Conservation (phyloP, 2,329 filamentous ascomycete species). For the Botrytis pseudocinerea region DNA sequence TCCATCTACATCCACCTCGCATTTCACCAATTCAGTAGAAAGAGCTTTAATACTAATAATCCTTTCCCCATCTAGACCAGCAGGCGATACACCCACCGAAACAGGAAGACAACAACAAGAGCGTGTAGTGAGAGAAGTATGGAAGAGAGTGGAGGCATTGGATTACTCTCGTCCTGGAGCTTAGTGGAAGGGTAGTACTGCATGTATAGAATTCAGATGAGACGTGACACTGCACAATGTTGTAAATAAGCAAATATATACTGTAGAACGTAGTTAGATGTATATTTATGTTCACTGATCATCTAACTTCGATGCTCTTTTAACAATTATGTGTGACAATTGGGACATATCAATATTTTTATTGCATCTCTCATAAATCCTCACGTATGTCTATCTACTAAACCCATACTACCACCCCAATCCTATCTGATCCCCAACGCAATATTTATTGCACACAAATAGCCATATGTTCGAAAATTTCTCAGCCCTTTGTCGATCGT, state of each 20-base stretch:
- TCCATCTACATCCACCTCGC: too few species aligned
- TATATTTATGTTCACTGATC: background rate
- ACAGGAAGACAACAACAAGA: constrained; percentile 68
- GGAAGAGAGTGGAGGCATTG: constrained; percentile 65
- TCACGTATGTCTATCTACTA: background rate
- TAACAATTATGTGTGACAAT: background rate
- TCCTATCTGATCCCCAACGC: background rate
- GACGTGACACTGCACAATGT: background rate
- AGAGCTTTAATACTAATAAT: background rate
- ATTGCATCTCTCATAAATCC: background rate
- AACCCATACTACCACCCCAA: background rate
- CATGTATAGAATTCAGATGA: background rate
- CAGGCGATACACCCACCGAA: constrained; percentile 60
- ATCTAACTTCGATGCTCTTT: background rate
- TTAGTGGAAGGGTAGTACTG: background rate
- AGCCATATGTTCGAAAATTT: constrained; percentile 40
- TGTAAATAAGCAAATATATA: background rate
- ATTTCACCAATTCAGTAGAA: background rate
- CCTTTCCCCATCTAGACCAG: constrained; percentile 45
- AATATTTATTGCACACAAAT: background rate
- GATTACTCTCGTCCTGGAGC: constrained; percentile 67
- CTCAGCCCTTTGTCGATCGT: constrained; percentile 41
- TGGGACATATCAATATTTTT: background rate
- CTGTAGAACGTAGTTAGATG: background rate
- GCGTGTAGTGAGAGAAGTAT: constrained; percentile 69